These are phyloP conservation scores for Heritiera fomes DNA, from an alignment of 345 rosid genomes.

Conservation along the genomic window DNA sequence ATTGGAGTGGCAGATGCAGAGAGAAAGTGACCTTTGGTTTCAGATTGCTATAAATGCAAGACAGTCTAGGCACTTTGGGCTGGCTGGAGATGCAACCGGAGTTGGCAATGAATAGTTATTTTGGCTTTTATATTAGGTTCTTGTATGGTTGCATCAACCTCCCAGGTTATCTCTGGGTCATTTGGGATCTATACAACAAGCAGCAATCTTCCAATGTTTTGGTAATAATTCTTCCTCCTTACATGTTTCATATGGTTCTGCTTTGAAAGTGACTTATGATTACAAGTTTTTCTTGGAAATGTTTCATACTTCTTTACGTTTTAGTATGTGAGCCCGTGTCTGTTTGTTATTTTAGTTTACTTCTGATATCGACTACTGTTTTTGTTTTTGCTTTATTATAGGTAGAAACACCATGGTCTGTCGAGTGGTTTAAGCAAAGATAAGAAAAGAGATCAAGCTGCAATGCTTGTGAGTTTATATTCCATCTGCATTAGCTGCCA, in stretches of 20 bases:
- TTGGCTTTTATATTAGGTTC: background rate
- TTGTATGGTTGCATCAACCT: background rate
- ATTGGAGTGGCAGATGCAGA: background rate
- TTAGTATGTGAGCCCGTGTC: background rate
- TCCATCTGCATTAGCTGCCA: background rate
- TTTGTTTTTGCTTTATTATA: background rate
- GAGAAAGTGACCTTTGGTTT: slow-evolving; percentile 1
- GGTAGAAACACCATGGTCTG: background rate
- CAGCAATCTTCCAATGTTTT: slow-evolving; percentile 1
- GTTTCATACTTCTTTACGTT: background rate
- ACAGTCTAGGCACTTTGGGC: background rate
- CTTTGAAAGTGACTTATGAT: background rate
- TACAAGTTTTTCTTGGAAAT: background rate
- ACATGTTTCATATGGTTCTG: background rate
- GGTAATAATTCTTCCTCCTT: background rate
- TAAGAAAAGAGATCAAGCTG: background rate
- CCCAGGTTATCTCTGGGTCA: background rate
- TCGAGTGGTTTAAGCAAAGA: background rate
- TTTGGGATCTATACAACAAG: background rate
- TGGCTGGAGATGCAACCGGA: background rate
- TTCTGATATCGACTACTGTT: background rate
- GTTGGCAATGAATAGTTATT: background rate
- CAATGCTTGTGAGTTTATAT: background rate
- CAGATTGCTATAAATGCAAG: background rate
- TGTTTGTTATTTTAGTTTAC: background rate